phyloP scores from a whole-genome alignment of 2,329 filamentous ascomycete genomes.

The Periconia sp. region DNA sequence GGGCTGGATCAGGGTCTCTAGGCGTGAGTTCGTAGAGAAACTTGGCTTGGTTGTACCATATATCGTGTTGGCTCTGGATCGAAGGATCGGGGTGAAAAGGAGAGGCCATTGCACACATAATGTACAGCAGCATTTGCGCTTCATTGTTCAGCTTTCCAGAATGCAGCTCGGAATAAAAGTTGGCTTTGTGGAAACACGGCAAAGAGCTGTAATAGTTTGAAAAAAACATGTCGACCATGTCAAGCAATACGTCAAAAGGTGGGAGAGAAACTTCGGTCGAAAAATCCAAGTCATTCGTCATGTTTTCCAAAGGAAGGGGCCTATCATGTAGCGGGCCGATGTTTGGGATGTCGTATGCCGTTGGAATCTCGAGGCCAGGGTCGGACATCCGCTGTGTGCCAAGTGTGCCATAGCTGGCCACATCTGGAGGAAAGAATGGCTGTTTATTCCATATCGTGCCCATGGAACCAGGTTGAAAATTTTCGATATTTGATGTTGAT shows the following conservation, averaged over 20 bases:
- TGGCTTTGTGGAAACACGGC: conserved; percentile 31
- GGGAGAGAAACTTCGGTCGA: conserved; percentile 16
- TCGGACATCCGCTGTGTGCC: conserved; percentile 9
- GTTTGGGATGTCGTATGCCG: neutral
- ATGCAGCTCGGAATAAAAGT: conserved; percentile 17
- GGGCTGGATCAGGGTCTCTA: conserved; percentile 15
- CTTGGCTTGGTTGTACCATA: conserved; percentile 35
- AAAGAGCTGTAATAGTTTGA: conserved; percentile 21
- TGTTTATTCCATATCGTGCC: neutral
- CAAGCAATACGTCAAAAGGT: conserved; percentile 12
- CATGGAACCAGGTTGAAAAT: neutral
- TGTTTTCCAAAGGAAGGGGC: neutral
- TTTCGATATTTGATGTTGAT: neutral
- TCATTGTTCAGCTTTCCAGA: conserved; percentile 17
- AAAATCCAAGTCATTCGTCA: conserved; percentile 6
- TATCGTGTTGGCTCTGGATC: conserved; percentile 17
- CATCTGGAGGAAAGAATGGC: conserved; percentile 3
- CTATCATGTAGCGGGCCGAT: conserved; percentile 4
- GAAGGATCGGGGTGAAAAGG: conserved; percentile 21
- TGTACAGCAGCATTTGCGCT: conserved; percentile 25
- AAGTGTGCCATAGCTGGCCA: neutral
- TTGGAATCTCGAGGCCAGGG: conserved; percentile 10
- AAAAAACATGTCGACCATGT: conserved; percentile 31
- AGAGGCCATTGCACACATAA: conserved; percentile 29
- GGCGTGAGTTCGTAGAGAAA: conserved; percentile 27